Evolutionary conservation across 2,329 filamentous ascomycete genomes (phyloP).

Genomic region (Nannizzia gypsea): DNA sequence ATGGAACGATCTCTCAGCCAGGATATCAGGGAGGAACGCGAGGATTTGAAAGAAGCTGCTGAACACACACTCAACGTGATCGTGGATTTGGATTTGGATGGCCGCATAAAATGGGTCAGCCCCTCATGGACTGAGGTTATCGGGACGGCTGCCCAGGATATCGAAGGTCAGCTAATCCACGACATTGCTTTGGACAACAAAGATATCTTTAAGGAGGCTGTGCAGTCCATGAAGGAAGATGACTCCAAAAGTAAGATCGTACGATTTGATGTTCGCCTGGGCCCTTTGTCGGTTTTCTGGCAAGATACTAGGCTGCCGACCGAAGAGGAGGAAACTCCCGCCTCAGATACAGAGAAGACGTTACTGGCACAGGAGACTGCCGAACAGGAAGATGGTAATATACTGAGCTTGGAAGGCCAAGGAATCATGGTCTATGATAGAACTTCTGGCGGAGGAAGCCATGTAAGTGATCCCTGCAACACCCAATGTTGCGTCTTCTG

Average conservation of each 20-base stretch:
- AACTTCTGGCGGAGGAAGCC: slow-evolving; percentile 71
- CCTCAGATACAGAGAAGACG: slow-evolving; percentile 13
- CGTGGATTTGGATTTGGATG: slow-evolving; percentile 82
- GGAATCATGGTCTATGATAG: slow-evolving; percentile 97
- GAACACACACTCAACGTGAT: slow-evolving; percentile 96
- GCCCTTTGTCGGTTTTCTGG: slow-evolving; percentile 54
- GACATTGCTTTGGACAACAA: slow-evolving; percentile 74
- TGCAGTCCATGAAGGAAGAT: slow-evolving; percentile 82
- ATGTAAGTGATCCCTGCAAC: slow-evolving; percentile 49
- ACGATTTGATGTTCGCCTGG: slow-evolving; percentile 62
- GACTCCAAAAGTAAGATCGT: slow-evolving; percentile 87
- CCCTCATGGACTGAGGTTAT: slow-evolving; percentile 92
- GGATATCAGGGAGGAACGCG: slow-evolving; percentile 83
- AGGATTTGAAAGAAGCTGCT: slow-evolving; percentile 87
- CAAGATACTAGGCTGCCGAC: slow-evolving; percentile 14
- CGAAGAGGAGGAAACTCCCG: slow-evolving; percentile 12
- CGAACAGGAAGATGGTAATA: slow-evolving; percentile 31
- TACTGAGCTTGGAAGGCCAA: slow-evolving; percentile 80
- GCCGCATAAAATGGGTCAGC: slow-evolving; percentile 88
- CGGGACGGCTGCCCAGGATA: slow-evolving; percentile 59
- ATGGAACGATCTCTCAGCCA: slow-evolving; percentile 62
- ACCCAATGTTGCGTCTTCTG: background rate
- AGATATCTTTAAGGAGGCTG: slow-evolving; percentile 65
- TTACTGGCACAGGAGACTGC: slow-evolving; percentile 30
- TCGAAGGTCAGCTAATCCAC: slow-evolving; percentile 65